phyloP scores from a whole-genome alignment of 2,329 filamentous ascomycete genomes.

The Diaporthe sp. region DNA sequence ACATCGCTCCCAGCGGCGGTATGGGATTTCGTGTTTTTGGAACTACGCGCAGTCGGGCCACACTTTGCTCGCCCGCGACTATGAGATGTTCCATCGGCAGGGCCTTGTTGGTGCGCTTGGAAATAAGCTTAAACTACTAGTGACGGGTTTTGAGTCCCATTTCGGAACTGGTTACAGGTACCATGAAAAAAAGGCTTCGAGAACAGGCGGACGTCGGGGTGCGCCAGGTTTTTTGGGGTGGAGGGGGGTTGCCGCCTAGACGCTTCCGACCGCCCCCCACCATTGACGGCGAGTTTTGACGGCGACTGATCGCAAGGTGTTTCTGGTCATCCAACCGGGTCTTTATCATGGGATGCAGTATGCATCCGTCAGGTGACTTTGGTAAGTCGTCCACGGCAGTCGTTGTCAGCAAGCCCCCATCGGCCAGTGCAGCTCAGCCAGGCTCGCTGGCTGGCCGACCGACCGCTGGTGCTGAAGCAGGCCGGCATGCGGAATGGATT shows the following conservation, averaged over 20 bases:
- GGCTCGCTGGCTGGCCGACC: background rate
- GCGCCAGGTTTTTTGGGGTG: background rate
- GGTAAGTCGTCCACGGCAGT: slow-evolving; percentile 30
- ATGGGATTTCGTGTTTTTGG: slow-evolving; percentile 10
- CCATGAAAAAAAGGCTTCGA: background rate
- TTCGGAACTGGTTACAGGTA: slow-evolving; percentile 18
- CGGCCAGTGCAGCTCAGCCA: background rate
- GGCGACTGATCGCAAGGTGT: slow-evolving; percentile 21
- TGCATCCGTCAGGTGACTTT: slow-evolving; percentile 28
- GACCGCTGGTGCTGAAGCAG: slow-evolving; percentile 8
- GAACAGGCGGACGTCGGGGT: background rate
- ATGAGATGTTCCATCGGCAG: slow-evolving; percentile 10
- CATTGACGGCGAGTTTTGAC: background rate
- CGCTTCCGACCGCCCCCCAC: background rate
- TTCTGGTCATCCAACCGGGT: slow-evolving; percentile 31
- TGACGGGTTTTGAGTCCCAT: slow-evolving; percentile 19
- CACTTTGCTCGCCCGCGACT: background rate
- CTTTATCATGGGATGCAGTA: slow-evolving; percentile 31
- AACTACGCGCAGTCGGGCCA: slow-evolving; percentile 18
- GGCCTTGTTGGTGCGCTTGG: slow-evolving; percentile 14
- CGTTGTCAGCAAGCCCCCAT: slow-evolving; percentile 28
- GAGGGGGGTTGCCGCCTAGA: slow-evolving; percentile 7
- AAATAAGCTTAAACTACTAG: slow-evolving; percentile 33
- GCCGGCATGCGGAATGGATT: slow-evolving; percentile 32
- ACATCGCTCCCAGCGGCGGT: slow-evolving; percentile 8